These are phyloP conservation scores for Oryza glumipatula DNA, from an alignment of 176 grass and related monocot species.

Conservation along the genomic window DNA sequence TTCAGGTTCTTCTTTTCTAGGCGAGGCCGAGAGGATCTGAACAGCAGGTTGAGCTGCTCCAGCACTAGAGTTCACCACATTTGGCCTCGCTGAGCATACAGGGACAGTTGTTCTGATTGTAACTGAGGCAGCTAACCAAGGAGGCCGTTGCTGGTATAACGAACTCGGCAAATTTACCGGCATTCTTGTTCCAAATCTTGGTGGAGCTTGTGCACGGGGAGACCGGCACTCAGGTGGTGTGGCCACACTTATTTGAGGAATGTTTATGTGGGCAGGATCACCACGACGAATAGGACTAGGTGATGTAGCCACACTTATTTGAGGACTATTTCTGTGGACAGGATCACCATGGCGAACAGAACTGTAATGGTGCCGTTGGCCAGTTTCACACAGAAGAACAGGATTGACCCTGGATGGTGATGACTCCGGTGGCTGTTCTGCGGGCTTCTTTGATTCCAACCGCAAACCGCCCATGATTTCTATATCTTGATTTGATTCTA, in stretches of 20 bases:
- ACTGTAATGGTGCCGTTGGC: conserved; percentile 16
- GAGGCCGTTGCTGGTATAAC: conserved; percentile 39
- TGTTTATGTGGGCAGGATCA: conserved; percentile 22
- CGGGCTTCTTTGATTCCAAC: conserved; percentile 23
- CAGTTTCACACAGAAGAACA: not conserved
- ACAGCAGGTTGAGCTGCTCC: conserved; percentile 23
- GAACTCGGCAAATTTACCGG: not conserved
- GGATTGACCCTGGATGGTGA: not conserved
- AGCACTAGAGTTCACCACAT: conserved; percentile 4
- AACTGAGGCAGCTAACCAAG: conserved; percentile 56
- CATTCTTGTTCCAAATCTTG: conserved; percentile 11
- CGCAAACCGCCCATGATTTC: conserved; percentile 14
- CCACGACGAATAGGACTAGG: conserved; percentile 6
- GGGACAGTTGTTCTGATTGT: conserved; percentile 54
- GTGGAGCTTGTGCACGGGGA: conserved; percentile 1
- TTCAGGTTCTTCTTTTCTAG: conserved; percentile 36
- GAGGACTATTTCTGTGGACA: conserved; percentile 28
- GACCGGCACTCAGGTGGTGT: conserved; percentile 19
- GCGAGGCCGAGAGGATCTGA: conserved; percentile 15
- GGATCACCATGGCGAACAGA: conserved; percentile 16
- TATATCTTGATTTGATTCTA: conserved; percentile 13
- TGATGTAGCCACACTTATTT: not conserved
- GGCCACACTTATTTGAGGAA: conserved; percentile 9
- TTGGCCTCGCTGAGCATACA: conserved; percentile 61
- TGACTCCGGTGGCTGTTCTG: conserved; percentile 15